These are phyloP conservation scores for Trichoderma asperelloides DNA, from an alignment of 495 filamentous ascomycete species.

Conservation along the genomic window DNA sequence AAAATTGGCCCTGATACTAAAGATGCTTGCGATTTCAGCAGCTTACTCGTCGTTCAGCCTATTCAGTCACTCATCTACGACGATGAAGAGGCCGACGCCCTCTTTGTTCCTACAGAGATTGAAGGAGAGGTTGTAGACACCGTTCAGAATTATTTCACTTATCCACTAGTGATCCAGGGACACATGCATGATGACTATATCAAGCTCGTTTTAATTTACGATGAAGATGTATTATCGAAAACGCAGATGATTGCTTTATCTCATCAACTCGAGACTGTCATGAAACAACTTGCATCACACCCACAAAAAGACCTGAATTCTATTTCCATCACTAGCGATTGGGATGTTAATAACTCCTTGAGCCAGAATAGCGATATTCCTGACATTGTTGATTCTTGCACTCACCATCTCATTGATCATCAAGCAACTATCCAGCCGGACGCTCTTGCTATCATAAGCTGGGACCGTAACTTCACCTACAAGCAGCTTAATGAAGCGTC, in stretches of 20 bases:
- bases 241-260: constrained; percentile 16
- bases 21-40: constrained; percentile 7
- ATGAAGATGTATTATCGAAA: constrained; percentile 12
- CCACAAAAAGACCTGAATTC: not conserved
- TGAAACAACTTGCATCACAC: constrained; percentile 7
- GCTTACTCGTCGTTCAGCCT: not conserved
- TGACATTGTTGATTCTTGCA: constrained; percentile 16
- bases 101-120: constrained; percentile 8
- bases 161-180: constrained; percentile 18
- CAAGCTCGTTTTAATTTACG: constrained; percentile 14
- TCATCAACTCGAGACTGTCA: constrained; percentile 14
- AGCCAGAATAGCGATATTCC: not conserved
- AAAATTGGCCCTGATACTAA: constrained; percentile 2
- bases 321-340: not conserved
- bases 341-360: not conserved
- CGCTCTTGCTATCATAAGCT: constrained; percentile 23
- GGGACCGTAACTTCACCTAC: constrained; percentile 73
- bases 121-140: not conserved
- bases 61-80: not conserved
- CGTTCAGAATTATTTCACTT: constrained; percentile 13
- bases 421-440: constrained; percentile 13
- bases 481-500: constrained; percentile 78
- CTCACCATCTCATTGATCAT: constrained; percentile 19
- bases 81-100: constrained; percentile 9
- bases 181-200: constrained; percentile 9